Conservation (phyloP, 768 basidiomycete genomes). For the Boletus eberwhitei region DNA sequence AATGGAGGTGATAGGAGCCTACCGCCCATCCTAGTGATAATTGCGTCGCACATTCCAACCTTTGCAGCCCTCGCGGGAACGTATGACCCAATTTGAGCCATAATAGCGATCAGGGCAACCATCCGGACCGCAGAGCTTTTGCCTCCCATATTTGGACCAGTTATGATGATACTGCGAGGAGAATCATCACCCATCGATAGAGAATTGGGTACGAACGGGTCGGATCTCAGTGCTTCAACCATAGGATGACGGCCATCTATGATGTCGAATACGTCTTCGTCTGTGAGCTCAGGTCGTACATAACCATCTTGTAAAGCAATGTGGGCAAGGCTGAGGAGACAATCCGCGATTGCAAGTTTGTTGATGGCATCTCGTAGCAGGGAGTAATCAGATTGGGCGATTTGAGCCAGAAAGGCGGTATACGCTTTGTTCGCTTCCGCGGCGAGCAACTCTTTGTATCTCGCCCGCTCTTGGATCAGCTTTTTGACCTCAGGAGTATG, state of each 20-base stretch:
- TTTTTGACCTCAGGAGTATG: constrained; percentile 63
- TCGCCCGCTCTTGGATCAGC: constrained; percentile 69
- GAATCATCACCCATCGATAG: constrained; percentile 56
- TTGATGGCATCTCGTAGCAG: constrained; percentile 72
- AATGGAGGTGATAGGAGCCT: constrained; percentile 18
- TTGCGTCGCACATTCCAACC: constrained; percentile 77
- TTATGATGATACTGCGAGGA: constrained; percentile 65
- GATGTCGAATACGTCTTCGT: constrained; percentile 68
- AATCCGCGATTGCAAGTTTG: constrained; percentile 82
- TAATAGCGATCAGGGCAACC: constrained; percentile 71
- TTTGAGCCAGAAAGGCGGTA: constrained; percentile 64
- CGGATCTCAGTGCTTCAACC: constrained; percentile 72
- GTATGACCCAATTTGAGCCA: constrained; percentile 88
- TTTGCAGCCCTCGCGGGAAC: constrained; percentile 78
- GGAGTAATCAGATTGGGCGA: constrained; percentile 63
- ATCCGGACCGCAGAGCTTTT: constrained; percentile 84
- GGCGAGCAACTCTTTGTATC: constrained; percentile 68
- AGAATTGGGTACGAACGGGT: constrained; percentile 86
- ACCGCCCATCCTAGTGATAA: constrained; percentile 91
- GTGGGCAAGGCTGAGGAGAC: constrained; percentile 78
- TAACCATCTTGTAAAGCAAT: constrained; percentile 77
- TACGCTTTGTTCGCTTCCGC: constrained; percentile 67
- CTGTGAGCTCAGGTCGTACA: constrained; percentile 70
- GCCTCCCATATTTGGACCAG: constrained; percentile 84
- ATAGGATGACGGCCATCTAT: constrained; percentile 90